Percentiles rank a stretch among this genome's conserved stretches.
Conservation (phyloP, 306 rosid species). For the Ammopiptanthus mongolicus region DNA sequence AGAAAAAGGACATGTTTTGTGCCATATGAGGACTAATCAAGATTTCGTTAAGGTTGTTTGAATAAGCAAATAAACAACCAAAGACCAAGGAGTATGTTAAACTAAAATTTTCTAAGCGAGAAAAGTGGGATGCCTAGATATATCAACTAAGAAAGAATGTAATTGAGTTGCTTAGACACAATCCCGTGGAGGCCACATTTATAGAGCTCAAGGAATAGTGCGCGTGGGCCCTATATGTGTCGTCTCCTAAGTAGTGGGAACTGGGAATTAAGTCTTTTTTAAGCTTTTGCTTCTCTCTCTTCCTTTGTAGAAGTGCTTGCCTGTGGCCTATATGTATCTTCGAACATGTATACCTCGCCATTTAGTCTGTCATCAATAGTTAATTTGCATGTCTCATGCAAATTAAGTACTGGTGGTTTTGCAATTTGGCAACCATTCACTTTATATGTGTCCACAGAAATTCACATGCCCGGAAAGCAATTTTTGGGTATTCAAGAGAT, state of each 20-base stretch:
- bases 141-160: neutral
- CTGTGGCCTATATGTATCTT: neutral
- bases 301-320: neutral
- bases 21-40: conserved; percentile 19
- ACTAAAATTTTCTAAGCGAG: neutral
- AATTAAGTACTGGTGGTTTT: neutral
- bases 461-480: neutral
- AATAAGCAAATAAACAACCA: neutral
- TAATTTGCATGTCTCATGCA: neutral
- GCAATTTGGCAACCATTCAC: neutral
- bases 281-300: neutral
- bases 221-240: neutral
- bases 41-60: neutral
- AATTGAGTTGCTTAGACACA: neutral
- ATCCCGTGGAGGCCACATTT: neutral
- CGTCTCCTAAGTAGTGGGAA: conserved; percentile 1
- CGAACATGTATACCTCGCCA: neutral
- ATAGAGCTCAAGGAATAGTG: conserved; percentile 18
- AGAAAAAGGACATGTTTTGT: conserved; percentile 1
- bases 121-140: neutral
- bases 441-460: neutral
- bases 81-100: neutral
- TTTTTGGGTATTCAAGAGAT: neutral
- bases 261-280: neutral
- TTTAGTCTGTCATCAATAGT: neutral